Base-by-base conservation (phyloP, 805 yeast genomes). In the Zygosaccharomyces pseudorouxii region DNA sequence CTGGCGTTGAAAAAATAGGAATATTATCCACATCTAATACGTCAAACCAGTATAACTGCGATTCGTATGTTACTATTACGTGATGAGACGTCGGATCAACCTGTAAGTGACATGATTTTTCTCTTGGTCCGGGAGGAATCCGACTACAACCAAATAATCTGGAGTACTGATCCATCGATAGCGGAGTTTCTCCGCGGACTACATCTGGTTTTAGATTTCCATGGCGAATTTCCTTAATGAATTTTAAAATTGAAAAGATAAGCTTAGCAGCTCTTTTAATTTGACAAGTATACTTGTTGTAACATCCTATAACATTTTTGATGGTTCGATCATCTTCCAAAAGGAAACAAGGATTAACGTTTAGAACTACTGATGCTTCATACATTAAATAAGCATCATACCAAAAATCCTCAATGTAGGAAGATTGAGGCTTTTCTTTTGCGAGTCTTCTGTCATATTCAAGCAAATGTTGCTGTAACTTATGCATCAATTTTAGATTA, bases 41-140 rank as follows among this genome's bases (percentile, higher is more conserved):
- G 63, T 89, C 96, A 64, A 89, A 89, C 96, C 97, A 89, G 69
- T 89, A 89, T 66, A 89, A 87, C 67, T 89, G 96, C 2, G 95
- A 86, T 60, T 86, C 82, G 53, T 88, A 82, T 64, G 88, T 70
- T 12, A 89, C 90, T 8, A 89, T 83, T 31, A 89, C 80, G 65
- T 89, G 97, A 59, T 81, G 85, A 1, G 93, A 81, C 8, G 80
- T 72, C 6, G 75, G 63, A 65, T 87, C 96, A 1, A 87, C 78
- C 67, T 89, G 96, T 82, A 89, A 81, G 48, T 86, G 80, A 66
- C 97, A 89, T 0, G 69, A 60, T 18, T 54, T 48, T 36, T 57
- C 61, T 3, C 95, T 95, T 2, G 79, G 75, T 19, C 76, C 74
- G 1, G 93, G 84, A 41, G 97, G 96, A 53, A 89, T 84, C 63